phyloP scores from a whole-genome alignment of 2,329 filamentous ascomycete species.

The Neofusicoccum sp. region DNA sequence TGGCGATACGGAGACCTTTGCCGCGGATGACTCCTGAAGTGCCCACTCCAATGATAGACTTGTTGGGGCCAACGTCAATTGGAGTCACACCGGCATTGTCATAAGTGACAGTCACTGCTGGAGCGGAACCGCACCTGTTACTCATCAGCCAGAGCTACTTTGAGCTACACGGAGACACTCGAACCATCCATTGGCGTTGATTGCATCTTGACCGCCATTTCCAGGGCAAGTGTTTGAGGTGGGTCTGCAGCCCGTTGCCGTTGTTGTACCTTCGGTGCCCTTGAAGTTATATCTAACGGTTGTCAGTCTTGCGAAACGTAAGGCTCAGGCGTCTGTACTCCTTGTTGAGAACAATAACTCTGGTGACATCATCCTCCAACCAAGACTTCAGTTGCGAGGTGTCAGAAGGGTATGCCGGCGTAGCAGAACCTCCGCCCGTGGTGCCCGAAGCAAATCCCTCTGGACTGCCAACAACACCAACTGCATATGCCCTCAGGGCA shows the following conservation, averaged over 20 bases:
- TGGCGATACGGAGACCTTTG: constrained; percentile 52
- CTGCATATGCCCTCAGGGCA: constrained; percentile 7
- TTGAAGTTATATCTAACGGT: constrained; percentile 51
- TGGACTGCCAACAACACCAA: constrained; percentile 35
- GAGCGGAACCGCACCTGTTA: constrained; percentile 50
- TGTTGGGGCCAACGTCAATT: constrained; percentile 57
- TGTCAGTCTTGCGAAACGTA: constrained; percentile 21
- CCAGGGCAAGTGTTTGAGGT: constrained; percentile 46
- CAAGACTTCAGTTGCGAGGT: constrained; percentile 59
- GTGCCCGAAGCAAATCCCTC: constrained; percentile 54
- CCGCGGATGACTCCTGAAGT: constrained; percentile 56
- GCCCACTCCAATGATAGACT: constrained; percentile 56
- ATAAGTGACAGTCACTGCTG: constrained; percentile 41
- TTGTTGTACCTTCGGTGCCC: constrained; percentile 54
- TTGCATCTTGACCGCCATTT: constrained; percentile 58
- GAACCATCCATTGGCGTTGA: constrained; percentile 61
- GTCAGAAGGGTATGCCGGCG: constrained; percentile 53
- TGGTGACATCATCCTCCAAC: constrained; percentile 53
- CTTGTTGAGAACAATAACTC: constrained; percentile 59
- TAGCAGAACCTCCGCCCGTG: constrained; percentile 60
- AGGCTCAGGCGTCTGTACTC: constrained; percentile 24
- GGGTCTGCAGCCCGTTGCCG: constrained; percentile 58
- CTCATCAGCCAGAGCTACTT: constrained; percentile 43
- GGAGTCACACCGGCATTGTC: constrained; percentile 54
- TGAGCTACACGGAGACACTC: not conserved